Evolutionary conservation across 192 early-diverging fungal genomes (phyloP), one percentile per base, ranked within the genome.

Genomic region (Rhizophagus sp.): DNA sequence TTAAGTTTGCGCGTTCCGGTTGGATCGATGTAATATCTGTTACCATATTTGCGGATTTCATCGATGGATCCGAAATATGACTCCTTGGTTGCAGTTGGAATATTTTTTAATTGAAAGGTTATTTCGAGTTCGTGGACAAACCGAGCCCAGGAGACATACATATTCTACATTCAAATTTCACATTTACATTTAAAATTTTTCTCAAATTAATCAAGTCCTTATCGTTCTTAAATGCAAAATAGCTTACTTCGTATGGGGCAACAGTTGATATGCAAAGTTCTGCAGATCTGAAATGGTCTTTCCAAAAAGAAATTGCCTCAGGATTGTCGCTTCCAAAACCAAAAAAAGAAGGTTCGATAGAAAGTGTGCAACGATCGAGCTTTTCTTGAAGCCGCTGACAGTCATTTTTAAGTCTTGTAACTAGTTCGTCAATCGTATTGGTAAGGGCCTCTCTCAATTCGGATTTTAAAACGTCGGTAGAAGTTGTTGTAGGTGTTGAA

Each of bases 111-210:
- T 19, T 24, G 24, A 34, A 78, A 68, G 19, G 57, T 44, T 24
- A 33, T 25, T 22, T 78, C 76, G 19, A 68, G 19, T 67, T 78
- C 63, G 22, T 78, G 63, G 33, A 78, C 63, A 36, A 78, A 78
- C 62, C 76, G 62, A 64, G 76, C 76, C 76, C 76, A 78, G 33
- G 76, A 78, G 30, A 77, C 76, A 9, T 77, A 77, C 24, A 77
- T 30, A 66, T 27, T 77, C 76, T 77, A 49, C 10, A 33, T 70
- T 70, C 36, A 70, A 39, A 70, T 19, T 36, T 70, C 34, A 63
- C 22, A 36, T 34, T 24, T 15, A n/a, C 0, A 11, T 61, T 62
- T n/a, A 36, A 65, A 15, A 41, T 41, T 41, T 36, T 44, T 44
- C 41, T 44, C 41, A 44, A 44, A 8, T 7, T 44, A 10, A 10